Evolutionary conservation across 495 filamentous ascomycete species (phyloP), one percentile per base, ranked within the genome.

Genomic region (Penicillium paradoxum): DNA sequence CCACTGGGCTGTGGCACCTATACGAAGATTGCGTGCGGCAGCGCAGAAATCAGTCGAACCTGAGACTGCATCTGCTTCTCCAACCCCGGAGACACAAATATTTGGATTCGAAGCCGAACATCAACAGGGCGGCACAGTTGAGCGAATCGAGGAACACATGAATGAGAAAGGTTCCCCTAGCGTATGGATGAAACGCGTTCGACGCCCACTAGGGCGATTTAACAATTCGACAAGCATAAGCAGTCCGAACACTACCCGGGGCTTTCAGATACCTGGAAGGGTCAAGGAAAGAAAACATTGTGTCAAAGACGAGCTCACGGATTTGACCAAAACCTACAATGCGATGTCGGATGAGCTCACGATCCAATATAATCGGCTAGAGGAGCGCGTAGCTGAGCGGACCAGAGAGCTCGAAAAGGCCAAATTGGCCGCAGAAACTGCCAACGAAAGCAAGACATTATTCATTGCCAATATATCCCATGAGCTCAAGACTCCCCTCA

Each of bases 401-500:
- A 97, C 91, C 18, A 78, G 78, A 18, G 88, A 95, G 63, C 78
- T 95, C 3, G 90, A 95, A 67, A 82, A 88, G 47, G 90, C 88
- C 60, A 96, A 96, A 67, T 85, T 90, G 70, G 88, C 90, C 2
- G 91, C 91, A 5, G 91, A 96, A 62, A 84, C 88, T 13, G 91
- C 91, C 7, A 96, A 95, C 59, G 88, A 95, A 67, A 93, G 89
- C 73, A 96, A 97, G 71, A 95, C 91, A 6, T 69, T 95, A 21
- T 97, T 97, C 68, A 92, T 97, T 55, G 91, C 91, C 25, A 97
- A 97, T 58, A 95, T 97, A 24, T 95, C 90, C 3, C 91, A 97
- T 63, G 91, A 96, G 65, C 76, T 97, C 13, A 91, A 95, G 65
- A 96, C 91, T 2, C 91, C 91, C 0, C 69, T 96, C 19, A 97